Conservation (phyloP, 345 rosid species). For the Populus tremula region DNA sequence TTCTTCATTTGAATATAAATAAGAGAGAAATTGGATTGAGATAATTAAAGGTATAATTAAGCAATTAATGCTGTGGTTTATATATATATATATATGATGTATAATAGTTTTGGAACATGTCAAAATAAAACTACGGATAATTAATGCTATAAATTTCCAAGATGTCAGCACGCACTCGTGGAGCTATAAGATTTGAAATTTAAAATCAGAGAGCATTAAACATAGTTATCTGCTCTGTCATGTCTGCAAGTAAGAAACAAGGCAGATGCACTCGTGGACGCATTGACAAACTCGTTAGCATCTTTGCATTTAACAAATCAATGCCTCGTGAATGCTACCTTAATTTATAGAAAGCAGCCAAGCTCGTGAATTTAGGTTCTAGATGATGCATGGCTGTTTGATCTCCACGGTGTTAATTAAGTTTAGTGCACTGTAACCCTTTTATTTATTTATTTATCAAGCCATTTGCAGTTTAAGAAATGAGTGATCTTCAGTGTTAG, state of each 20-base stretch:
- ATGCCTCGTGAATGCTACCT: slow-evolving; percentile 15
- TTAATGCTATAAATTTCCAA: too few species aligned
- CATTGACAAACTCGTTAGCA: slow-evolving; percentile 1
- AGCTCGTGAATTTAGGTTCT: slow-evolving; percentile 7
- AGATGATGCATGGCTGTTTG: background rate
- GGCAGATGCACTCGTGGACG: slow-evolving; percentile 22
- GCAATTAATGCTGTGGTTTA: too few species aligned
- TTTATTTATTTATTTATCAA: too few species aligned
- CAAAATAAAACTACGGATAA: too few species aligned
- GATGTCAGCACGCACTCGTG: background rate
- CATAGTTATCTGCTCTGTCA: background rate
- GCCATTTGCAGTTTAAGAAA: too few species aligned
- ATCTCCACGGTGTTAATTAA: background rate
- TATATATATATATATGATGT: too few species aligned
- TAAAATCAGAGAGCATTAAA: background rate
- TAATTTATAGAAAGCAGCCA: background rate
- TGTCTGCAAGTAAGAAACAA: slow-evolving; percentile 17
- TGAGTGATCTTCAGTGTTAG: too few species aligned
- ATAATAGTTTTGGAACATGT: too few species aligned
- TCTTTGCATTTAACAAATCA: background rate
- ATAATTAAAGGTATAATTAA: too few species aligned
- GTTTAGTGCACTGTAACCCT: background rate
- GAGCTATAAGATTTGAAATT: background rate
- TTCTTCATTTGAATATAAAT: too few species aligned
- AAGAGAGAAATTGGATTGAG: too few species aligned